Base-by-base conservation (phyloP, 106 monocot genomes). In the Dendrobium chrysotoxum region DNA sequence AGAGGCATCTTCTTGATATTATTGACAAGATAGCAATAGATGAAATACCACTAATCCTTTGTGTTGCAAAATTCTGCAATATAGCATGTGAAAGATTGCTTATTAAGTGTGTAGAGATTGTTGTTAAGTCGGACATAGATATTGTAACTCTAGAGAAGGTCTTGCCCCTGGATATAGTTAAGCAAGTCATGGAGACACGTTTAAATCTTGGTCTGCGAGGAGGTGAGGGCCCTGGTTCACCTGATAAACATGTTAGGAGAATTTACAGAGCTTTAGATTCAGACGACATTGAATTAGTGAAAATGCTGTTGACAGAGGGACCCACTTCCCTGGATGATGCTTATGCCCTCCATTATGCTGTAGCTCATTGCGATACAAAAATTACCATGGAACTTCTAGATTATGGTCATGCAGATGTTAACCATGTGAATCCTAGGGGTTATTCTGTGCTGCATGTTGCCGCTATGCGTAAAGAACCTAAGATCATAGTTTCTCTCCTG, bases 271-370 rank as follows among this genome's bases (percentile, higher is more conserved):
- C 97, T 21, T 87, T 98, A 12, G 92, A 94, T 42, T 92, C 89
- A 0, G 97, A 98, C 72, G 97, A 98, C 76, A 83, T 98, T 53
- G 92, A 92, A 30, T 81, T 98, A 44, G 88, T 98, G 10, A 85
- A 82, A 23, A 85, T 98, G 94, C 81, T 98, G 41, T 30, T 98
- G 23, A 87, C 70, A 75, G 97, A 98, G 83, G 79, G 84, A 3
- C 75, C 78, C 16, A 87, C 85, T 7, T 83, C 83, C 61, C 72
- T 95, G 11, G 95, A 98, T 70, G 97, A 89, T 83, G 88, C 97
- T 2, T 92, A 55, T 83, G 95, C 91, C 0, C 77, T 98, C 42
- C 97, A 98, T 61, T 95, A 98, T 72, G 94, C 97, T 1, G 92
- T 95, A 5, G 85, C 88, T 23, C 78, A 92, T 68, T 95, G 97